Evolutionary conservation across 2,329 filamentous ascomycete species (phyloP), one percentile per base, ranked within the genome.

Genomic region (Stachybotrys chlorohalonatus): DNA sequence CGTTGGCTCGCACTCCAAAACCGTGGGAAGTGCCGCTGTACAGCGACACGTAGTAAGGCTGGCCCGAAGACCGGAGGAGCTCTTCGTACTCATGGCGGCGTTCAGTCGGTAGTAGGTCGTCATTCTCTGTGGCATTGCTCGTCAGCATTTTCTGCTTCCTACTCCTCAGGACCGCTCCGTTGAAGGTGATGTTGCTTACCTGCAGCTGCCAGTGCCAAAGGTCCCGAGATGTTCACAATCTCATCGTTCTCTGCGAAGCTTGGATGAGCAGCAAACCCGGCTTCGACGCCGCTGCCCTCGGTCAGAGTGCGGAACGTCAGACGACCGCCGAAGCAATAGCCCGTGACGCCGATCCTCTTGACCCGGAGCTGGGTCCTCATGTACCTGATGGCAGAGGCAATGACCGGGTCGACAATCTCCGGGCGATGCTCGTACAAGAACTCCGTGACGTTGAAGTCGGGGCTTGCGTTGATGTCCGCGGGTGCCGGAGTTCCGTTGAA

Each of bases 1-100:
- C 53, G 62, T 91, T 83, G 1, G 74, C 81, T 46, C 86, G 77
- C 8, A 88, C 83, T 9, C 81, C 85, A 63, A 91, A 92, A 0
- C 87, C 87, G 65, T 91, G 88, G 55, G 70, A 65, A 11, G 86
- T 84, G 31, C 81, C 81, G 17, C 80, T 79, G 73, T 86, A 91
- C 51, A 91, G 66, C 53, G 76, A 79, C 47, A 89, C 75, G 62
- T 88, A 82, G 68, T 84, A 91, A 5, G 81, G 67, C 49, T 76
- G 68, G 1, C 66, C 69, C 42, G 74, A 74, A 39, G 75, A 69
- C 17, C 67, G 62, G 52, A 87, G 72, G n/a, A 83, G 73, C 3
- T 73, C 73, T 66, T 85, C 83, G 32, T 79, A 75, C 62, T 76
- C 68, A 53, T 73, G 67, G 46, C 82, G 74, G 59, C 78, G 75